phyloP scores from a whole-genome alignment of 164 flowering plant genomes.

The Amborella trichopoda region DNA sequence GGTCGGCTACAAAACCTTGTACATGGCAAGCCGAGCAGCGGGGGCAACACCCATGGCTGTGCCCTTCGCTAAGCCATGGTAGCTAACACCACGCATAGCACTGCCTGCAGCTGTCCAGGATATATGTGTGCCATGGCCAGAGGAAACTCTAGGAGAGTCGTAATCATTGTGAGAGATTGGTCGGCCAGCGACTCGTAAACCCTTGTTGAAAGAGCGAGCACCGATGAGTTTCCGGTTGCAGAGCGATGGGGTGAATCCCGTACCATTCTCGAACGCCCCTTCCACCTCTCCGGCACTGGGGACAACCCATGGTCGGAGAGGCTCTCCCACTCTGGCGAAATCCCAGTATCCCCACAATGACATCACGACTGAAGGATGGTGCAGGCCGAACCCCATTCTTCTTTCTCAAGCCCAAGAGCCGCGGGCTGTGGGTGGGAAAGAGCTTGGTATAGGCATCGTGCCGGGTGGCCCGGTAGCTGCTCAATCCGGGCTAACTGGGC shows the following conservation, averaged over 20 bases:
- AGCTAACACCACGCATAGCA: conserved; percentile 25
- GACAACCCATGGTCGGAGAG: conserved; percentile 44
- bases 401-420: conserved; percentile 9
- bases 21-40: conserved; percentile 35
- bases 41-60: conserved; percentile 54
- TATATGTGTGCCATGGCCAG: conserved; percentile 60
- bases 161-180: conserved; percentile 2
- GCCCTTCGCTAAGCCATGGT: conserved; percentile 43
- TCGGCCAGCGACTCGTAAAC: too few relatives aligned
- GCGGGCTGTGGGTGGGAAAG: conserved; percentile 15
- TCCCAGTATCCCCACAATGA: conserved; percentile 25
- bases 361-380: conserved; percentile 13
- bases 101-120: conserved; percentile 50
- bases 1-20: conserved; percentile 35
- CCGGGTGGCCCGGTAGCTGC: conserved; percentile 7
- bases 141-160: conserved; percentile 38
- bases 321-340: conserved; percentile 68
- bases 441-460: conserved; percentile 6
- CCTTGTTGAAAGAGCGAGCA: conserved; percentile 44
- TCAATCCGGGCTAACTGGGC: conserved; percentile 11
- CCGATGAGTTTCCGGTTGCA: conserved; percentile 66
- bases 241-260: conserved; percentile 30
- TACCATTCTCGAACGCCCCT: conserved; percentile 39
- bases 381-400: conserved; percentile 12
- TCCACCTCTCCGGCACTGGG: conserved; percentile 41